These are phyloP conservation scores for Neofusicoccum ribis DNA, from an alignment of 2,329 filamentous ascomycete genomes.

Conservation along the genomic window DNA sequence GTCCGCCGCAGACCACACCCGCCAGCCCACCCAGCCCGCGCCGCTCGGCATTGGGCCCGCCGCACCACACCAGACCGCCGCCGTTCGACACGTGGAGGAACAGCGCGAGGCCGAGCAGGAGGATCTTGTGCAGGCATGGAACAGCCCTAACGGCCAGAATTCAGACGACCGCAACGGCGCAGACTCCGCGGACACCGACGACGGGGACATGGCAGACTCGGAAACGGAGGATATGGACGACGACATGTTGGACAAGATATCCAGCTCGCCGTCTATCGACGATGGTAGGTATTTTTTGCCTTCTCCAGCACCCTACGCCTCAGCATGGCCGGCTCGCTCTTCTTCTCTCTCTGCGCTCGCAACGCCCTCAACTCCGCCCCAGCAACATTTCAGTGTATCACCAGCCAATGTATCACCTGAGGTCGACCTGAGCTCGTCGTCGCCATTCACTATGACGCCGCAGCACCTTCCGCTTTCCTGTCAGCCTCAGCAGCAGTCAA, in stretches of 20 bases:
- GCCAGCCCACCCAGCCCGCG: conserved; percentile 53
- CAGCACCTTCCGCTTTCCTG: conserved; percentile 43
- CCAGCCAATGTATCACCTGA: conserved; percentile 31
- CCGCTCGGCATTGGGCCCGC: conserved; percentile 57
- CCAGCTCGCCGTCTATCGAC: conserved; percentile 97
- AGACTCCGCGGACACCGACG: conserved; percentile 49
- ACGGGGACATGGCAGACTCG: conserved; percentile 61
- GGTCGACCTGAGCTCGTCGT: conserved; percentile 38
- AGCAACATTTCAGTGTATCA: conserved; percentile 21
- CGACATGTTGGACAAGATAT: conserved; percentile 98
- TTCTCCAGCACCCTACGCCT: conserved; percentile 22
- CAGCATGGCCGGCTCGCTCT: conserved; percentile 42
- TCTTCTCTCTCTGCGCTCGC: conserved; percentile 44
- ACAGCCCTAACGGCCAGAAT: conserved; percentile 24
- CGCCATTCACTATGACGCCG: conserved; percentile 46
- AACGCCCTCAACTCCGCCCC: conserved; percentile 25
- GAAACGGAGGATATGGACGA: conserved; percentile 71
- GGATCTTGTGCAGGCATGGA: conserved; percentile 52
- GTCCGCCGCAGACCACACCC: conserved; percentile 78
- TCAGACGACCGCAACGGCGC: conserved; percentile 54
- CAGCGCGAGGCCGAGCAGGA: conserved; percentile 73
- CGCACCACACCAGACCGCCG: conserved; percentile 81
- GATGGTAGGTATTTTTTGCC: conserved; percentile 79
- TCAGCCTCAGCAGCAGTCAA: conserved; percentile 17
- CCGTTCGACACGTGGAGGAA: conserved; percentile 76